A percentile compares a stretch with the other conserved stretches of the same genome.
Conservation (phyloP, 1,284 basidiomycete species). For the Anthracocystis panici-leucophaei region DNA sequence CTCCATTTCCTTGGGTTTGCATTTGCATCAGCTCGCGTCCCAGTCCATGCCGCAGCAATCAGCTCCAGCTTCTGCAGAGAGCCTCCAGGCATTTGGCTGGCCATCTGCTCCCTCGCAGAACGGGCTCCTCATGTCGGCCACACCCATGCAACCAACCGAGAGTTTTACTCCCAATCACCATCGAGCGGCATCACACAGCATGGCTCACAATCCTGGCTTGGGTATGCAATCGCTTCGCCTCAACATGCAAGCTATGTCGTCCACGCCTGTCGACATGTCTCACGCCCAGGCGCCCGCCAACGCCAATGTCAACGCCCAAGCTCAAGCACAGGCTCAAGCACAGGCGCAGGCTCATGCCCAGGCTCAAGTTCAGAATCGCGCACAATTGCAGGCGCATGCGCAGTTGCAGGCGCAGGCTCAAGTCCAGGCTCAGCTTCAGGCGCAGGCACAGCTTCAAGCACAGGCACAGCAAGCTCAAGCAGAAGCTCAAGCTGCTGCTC, state of each 20-base stretch:
- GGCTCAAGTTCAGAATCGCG: constrained; percentile 27
- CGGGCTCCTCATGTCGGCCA: constrained; percentile 36
- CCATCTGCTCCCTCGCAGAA: constrained; percentile 36
- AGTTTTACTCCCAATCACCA: constrained; percentile 23
- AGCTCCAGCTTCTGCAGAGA: constrained; percentile 32
- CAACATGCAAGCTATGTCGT: constrained; percentile 28
- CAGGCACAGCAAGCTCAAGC: constrained; percentile 38
- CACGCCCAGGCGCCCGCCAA: constrained; percentile 19
- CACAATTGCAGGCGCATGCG: constrained; percentile 26
- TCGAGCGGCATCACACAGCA: constrained; percentile 42
- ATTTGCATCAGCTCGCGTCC: constrained; percentile 38
- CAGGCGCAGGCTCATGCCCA: constrained; percentile 27
- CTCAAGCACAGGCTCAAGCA: constrained; percentile 22
- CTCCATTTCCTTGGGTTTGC: constrained; percentile 40
- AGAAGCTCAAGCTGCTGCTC: constrained; percentile 32
- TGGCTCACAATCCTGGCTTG: constrained; percentile 26
- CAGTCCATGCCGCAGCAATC: constrained; percentile 40
- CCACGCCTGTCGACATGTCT: constrained; percentile 13
- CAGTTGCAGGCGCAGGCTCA: constrained; percentile 30
- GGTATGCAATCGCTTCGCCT: constrained; percentile 23
- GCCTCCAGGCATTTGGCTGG: constrained; percentile 39
- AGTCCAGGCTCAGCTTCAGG: constrained; percentile 32
- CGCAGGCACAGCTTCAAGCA: constrained; percentile 30
- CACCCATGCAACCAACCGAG: constrained; percentile 26
- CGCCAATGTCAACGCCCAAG: constrained; percentile 17